Base-by-base conservation (phyloP, 768 basidiomycete genomes). In the Auriscalpium microsporum region DNA sequence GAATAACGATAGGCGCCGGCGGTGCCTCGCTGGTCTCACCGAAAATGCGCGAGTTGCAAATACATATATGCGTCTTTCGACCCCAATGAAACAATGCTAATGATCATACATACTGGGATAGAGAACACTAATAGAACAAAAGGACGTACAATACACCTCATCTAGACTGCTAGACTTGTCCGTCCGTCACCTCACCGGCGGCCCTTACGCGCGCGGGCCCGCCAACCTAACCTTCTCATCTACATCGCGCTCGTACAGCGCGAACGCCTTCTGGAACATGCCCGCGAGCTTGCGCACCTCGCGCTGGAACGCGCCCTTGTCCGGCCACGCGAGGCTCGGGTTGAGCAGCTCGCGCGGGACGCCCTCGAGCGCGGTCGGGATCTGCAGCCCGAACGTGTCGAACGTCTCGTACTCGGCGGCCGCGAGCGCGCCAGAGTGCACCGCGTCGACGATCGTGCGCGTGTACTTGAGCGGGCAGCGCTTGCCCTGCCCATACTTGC, bases 391-490 rank as follows among this genome's bases (percentile, higher is more conserved):
- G 76, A 98, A 99, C 55, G 81, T 79, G 56, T 73, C 81, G 67
- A 93, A 94, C 61, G 71, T 87, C 77, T 92, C 90, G 70, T 75
- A 97, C 68, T 94, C 85, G 60, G 88, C 87, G 67, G 86, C 80
- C 68, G 86, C 86, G 61, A 98, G 87, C 66, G 85, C 82, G 50
- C 95, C 94, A 56, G 88, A 86, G 77, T 98, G 96, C 65, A 98
- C 92, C 42, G 94, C 90, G 69, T 98, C 94, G 72, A 98, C 88
- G 69, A 98, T 98, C 56, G 86, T 85, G 54, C 95, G 91, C 48
- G 96, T 98, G 74, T 84, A 92, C 68, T 89, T 90, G 74, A 99
- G 86, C 17, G 95, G 87, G 82, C 95, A 99, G 60, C 95, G 90
- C 74, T 89, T 90, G 63, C 94, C 95, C 14, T 75, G 75, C 48